Evolutionary conservation across 2,329 filamentous ascomycete genomes (phyloP).

Genomic region (Aureobasidium sp.): DNA sequence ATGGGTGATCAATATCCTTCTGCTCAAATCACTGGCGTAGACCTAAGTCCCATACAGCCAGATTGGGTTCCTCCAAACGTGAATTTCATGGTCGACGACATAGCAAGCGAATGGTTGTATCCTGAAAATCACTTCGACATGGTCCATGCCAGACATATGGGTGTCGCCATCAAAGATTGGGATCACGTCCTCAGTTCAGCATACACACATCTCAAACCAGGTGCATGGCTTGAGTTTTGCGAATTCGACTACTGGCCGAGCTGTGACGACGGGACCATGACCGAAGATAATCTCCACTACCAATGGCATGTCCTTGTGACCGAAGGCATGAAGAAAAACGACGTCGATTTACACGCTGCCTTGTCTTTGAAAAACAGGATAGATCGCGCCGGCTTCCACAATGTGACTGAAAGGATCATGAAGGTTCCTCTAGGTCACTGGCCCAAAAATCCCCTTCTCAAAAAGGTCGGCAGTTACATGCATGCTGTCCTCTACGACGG

Average conservation of each 20-base stretch:
- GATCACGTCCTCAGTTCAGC: conserved; percentile 17
- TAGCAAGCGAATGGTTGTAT: conserved; percentile 26
- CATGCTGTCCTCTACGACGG: conserved; percentile 13
- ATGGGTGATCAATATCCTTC: conserved; percentile 29
- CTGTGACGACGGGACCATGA: conserved; percentile 20
- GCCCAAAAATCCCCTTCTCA: conserved; percentile 20
- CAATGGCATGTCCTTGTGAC: conserved; percentile 20
- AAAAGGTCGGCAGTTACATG: conserved; percentile 15
- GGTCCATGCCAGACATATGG: conserved; percentile 11
- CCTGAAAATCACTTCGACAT: conserved; percentile 15
- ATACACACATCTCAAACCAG: conserved; percentile 24
- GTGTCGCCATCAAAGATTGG: conserved; percentile 18
- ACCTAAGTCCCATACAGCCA: conserved; percentile 46
- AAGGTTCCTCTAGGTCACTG: conserved; percentile 22
- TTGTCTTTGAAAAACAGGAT: conserved; percentile 19
- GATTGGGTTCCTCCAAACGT: conserved; percentile 36
- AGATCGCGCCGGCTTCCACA: conserved; percentile 23
- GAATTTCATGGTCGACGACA: conserved; percentile 28
- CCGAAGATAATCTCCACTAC: conserved; percentile 18
- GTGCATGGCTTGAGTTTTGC: conserved; percentile 36
- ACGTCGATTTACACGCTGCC: conserved; percentile 19
- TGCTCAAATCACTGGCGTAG: conserved; percentile 38
- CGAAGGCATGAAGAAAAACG: conserved; percentile 19
- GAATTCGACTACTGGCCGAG: conserved; percentile 26
- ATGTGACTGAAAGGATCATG: conserved; percentile 22